A percentile compares a stretch with the other conserved stretches of the same genome.
phyloP scores from a whole-genome alignment of 495 filamentous ascomycete species.

The Immersiella caudata region DNA sequence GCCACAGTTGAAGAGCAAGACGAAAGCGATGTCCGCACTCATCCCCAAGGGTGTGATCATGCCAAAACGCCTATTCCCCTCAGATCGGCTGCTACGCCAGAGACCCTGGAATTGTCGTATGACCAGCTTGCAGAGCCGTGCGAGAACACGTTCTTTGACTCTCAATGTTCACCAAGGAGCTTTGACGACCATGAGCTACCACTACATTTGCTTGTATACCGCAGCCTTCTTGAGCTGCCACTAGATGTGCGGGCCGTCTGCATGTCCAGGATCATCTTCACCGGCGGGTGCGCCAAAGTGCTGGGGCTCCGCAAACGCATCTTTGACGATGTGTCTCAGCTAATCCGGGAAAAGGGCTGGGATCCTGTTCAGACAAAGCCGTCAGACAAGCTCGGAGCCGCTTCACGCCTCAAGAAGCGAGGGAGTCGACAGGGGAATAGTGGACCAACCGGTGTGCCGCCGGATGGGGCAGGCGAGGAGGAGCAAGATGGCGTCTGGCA shows the following conservation, averaged over 20 bases:
- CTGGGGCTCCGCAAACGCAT: conserved; percentile 81
- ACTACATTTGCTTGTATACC: conserved; percentile 73
- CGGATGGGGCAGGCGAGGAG: conserved; percentile 13
- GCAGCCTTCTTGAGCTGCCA: conserved; percentile 71
- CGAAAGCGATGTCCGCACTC: conserved; percentile 34
- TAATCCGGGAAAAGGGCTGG: conserved; percentile 74
- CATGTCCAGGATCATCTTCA: conserved; percentile 88
- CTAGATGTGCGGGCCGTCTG: conserved; percentile 80
- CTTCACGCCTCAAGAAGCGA: conserved; percentile 53
- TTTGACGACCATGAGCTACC: conserved; percentile 87
- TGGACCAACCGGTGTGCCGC: conserved; percentile 24
- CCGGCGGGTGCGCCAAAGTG: conserved; percentile 78
- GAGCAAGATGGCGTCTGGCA: conserved; percentile 40
- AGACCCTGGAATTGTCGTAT: conserved; percentile 65
- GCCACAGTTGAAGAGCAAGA: conserved; percentile 55
- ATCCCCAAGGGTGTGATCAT: background rate
- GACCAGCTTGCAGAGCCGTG: conserved; percentile 69
- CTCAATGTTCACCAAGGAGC: conserved; percentile 43
- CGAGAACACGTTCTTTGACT: conserved; percentile 73
- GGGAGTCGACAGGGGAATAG: conserved; percentile 36
- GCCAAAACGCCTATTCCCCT: conserved; percentile 49
- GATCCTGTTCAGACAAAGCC: conserved; percentile 68
- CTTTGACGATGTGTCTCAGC: conserved; percentile 67
- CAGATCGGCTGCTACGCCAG: conserved; percentile 49
- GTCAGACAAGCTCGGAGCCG: conserved; percentile 56